phyloP scores from a whole-genome alignment of 73 alveolate species.

The Uronychia binucleata region DNA sequence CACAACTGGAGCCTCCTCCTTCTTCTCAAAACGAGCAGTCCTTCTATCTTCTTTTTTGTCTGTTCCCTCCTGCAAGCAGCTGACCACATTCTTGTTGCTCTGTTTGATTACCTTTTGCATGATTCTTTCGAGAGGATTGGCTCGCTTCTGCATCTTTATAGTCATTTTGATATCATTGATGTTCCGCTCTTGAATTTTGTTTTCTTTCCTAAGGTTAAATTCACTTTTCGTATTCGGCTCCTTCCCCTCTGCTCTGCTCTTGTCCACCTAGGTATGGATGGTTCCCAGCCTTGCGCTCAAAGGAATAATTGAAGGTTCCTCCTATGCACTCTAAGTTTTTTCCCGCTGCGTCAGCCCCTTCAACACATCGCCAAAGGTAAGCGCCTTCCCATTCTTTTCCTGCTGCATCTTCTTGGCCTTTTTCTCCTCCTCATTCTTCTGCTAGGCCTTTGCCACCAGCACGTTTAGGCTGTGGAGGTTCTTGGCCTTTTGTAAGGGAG shows the following conservation, averaged over 20 bases:
- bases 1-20: background rate
- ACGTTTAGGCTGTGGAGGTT: background rate
- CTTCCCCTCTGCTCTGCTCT: background rate
- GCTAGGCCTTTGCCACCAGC: background rate
- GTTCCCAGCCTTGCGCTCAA: background rate
- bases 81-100: background rate
- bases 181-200: slow-evolving; percentile 1
- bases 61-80: background rate
- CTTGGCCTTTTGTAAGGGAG: too few species aligned
- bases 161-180: slow-evolving; percentile 32
- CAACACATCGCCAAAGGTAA: background rate
- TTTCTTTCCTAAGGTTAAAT: background rate
- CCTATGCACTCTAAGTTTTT: background rate
- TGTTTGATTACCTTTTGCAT: background rate
- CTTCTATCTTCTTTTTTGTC: background rate
- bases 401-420: background rate
- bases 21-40: background rate
- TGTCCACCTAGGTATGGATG: background rate
- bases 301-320: background rate
- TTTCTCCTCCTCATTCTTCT: background rate
- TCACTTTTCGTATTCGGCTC: background rate
- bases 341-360: background rate
- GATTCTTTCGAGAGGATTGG: slow-evolving; percentile 39
- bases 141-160: slow-evolving; percentile 38
- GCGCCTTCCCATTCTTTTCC: background rate